Conservation (phyloP, 2,329 filamentous ascomycete genomes). For the Fusarium sp. region DNA sequence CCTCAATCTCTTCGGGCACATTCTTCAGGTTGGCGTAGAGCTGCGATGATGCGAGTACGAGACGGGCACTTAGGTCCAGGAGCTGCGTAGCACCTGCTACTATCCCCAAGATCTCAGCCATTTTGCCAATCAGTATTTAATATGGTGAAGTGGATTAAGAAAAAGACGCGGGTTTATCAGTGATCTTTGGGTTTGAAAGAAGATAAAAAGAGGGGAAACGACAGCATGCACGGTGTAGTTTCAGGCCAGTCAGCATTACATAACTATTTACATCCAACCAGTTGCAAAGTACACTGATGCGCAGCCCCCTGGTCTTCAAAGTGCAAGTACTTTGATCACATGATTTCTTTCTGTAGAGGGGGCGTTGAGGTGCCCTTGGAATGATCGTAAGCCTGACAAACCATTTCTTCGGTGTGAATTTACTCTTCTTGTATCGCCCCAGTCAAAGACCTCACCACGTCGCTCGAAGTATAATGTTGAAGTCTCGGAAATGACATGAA, state of each 20-base stretch:
- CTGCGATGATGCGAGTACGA: not conserved
- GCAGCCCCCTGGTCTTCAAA: not conserved
- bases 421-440: too few species aligned
- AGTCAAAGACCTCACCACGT: too few species aligned
- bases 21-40: fast-evolving
- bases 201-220: not conserved
- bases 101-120: not conserved
- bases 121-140: not conserved
- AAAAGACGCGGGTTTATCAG: fast-evolving
- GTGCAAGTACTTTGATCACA: not conserved
- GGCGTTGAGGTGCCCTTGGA: too few species aligned
- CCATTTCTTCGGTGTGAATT: too few species aligned
- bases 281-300: not conserved
- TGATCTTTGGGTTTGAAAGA: not conserved
- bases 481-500: too few species aligned
- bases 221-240: fast-evolving
- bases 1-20: not conserved
- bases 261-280: not conserved
- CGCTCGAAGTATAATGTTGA: too few species aligned
- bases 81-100: not conserved
- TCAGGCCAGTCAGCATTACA: too few species aligned
- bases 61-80: not conserved
- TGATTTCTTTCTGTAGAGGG: not conserved
- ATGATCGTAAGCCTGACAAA: too few species aligned
- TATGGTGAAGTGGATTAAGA: fast-evolving